Percentiles rank a stretch among this genome's conserved stretches.
Conservation (phyloP, 805 yeast genomes). For the Phaffomyces thermotolerans region DNA sequence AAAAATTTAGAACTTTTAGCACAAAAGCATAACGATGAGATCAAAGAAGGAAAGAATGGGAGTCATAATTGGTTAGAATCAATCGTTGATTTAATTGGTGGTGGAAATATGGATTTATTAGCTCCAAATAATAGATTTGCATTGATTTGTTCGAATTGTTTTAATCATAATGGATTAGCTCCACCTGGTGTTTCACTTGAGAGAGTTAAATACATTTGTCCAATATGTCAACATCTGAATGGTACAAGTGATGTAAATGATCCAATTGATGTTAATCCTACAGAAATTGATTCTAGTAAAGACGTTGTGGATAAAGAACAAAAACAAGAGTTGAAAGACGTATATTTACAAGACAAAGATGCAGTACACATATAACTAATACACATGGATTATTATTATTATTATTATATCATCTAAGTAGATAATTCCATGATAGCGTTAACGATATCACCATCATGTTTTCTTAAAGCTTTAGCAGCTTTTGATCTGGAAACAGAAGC, state of each 20-base stretch:
- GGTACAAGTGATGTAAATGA: conserved; percentile 12
- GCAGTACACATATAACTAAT: too few relatives aligned
- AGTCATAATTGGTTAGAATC: conserved; percentile 31
- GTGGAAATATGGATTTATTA: conserved; percentile 27
- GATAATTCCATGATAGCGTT: conserved; percentile 87
- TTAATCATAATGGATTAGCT: conserved; percentile 72
- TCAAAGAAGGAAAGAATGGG: background rate
- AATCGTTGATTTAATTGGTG: conserved; percentile 47
- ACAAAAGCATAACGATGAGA: background rate
- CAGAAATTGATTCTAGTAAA: background rate
- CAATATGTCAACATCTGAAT: conserved; percentile 36
- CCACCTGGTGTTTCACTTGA: conserved; percentile 56
- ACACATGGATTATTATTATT: background rate
- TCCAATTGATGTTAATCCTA: too few relatives aligned
- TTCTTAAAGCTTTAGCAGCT: conserved; percentile 86
- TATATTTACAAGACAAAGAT: background rate
- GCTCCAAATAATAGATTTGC: conserved; percentile 57
- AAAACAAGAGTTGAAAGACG: background rate
- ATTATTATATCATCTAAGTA: conserved; percentile 5
- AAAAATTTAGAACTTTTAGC: conserved; percentile 15
- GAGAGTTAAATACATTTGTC: conserved; percentile 52
- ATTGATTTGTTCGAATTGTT: conserved; percentile 60
- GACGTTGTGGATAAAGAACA: background rate
- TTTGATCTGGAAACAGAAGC: conserved; percentile 82
- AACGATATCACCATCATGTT: conserved; percentile 89